Evolutionary conservation across 371 early-diverging fungal species (phyloP).

Genomic region (Mortierella sp.): DNA sequence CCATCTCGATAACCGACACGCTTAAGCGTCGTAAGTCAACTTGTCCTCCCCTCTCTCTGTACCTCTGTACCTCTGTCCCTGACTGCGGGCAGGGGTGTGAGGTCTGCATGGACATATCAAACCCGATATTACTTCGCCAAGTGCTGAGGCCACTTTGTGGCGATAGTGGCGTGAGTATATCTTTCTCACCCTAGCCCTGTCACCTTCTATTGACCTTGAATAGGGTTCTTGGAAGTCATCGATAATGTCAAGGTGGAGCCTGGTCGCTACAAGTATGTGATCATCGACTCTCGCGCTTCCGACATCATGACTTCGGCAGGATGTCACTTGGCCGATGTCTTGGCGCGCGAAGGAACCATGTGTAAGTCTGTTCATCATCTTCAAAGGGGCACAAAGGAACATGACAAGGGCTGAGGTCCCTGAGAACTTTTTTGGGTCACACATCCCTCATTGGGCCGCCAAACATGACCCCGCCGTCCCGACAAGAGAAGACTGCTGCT

Average conservation of each 20-base stretch:
- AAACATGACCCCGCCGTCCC: too few species aligned
- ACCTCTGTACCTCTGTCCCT: background rate
- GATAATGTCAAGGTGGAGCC: conserved; percentile 57
- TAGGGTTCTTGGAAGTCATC: conserved; percentile 52
- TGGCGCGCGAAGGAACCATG: conserved; percentile 91
- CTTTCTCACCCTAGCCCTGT: background rate
- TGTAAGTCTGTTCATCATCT: conserved; percentile 57
- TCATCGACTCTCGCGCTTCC: conserved; percentile 87
- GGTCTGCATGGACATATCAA: too few species aligned
- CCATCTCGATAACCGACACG: conserved; percentile 54
- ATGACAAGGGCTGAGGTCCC: too few species aligned
- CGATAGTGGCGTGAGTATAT: background rate
- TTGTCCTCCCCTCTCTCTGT: too few species aligned
- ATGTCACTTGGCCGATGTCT: conserved; percentile 90
- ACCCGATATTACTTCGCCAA: too few species aligned
- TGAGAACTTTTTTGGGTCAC: too few species aligned
- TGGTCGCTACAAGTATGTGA: conserved; percentile 90
- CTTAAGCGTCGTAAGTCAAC: conserved; percentile 52
- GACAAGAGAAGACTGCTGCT: too few species aligned
- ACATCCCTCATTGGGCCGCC: too few species aligned
- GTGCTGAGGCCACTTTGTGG: too few species aligned
- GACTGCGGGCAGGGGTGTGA: too few species aligned
- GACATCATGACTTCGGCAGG: conserved; percentile 83
- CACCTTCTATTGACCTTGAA: background rate
- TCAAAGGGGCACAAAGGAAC: background rate